A percentile compares a stretch with the other conserved stretches of the same genome.
phyloP scores from a whole-genome alignment of 257 asterid species.

The Forsythia viridissima region DNA sequence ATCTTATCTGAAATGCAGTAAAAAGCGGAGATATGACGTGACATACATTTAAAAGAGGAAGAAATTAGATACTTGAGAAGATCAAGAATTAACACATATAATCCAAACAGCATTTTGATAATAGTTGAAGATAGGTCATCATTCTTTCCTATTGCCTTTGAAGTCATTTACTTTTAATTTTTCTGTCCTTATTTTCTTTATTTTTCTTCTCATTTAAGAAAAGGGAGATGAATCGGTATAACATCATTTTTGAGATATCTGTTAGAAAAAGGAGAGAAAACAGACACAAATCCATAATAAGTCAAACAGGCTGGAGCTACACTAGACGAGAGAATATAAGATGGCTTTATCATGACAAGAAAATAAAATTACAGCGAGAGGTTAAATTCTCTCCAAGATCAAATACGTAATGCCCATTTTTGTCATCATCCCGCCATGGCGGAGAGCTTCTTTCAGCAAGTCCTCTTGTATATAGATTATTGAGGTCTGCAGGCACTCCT shows the following conservation, averaged over 20 bases:
- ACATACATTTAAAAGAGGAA: not conserved
- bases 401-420: conserved; percentile 62
- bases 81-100: not conserved
- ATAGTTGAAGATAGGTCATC: not conserved
- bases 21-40: not conserved
- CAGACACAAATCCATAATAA: not conserved
- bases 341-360: conserved; percentile 25
- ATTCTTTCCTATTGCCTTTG: not conserved
- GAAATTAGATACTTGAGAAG: not conserved
- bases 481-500: conserved; percentile 43
- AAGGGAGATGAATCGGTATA: not conserved
- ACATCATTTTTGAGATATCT: not conserved
- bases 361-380: conserved; percentile 53
- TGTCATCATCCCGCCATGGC: conserved; percentile 59
- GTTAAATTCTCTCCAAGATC: conserved; percentile 67
- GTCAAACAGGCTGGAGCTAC: conserved; percentile 13
- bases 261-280: not conserved
- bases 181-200: not conserved
- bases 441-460: conserved; percentile 63
- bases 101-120: not conserved
- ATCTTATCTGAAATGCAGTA: conserved; percentile 48
- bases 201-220: not conserved
- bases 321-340: not conserved
- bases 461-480: conserved; percentile 39
- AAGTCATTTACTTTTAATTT: not conserved